A percentile compares a stretch with the other conserved stretches of the same genome.
Conservation (phyloP, 176 grass and related monocot genomes). For the Oryza meyeriana region DNA sequence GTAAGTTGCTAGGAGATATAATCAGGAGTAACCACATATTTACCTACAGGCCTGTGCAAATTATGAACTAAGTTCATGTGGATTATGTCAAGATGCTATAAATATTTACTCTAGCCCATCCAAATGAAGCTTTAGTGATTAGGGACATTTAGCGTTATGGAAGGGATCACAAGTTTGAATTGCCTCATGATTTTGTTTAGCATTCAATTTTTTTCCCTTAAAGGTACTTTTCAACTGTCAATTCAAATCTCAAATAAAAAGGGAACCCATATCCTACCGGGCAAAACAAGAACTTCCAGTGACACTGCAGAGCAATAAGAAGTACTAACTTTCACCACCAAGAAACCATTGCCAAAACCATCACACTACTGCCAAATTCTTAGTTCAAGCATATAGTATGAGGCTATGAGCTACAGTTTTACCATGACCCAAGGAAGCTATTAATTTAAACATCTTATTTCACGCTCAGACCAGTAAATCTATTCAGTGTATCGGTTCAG, state of each 20-base stretch:
- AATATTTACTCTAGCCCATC: background rate
- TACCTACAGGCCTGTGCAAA: background rate
- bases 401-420: constrained; percentile 6
- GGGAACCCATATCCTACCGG: background rate
- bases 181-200: background rate
- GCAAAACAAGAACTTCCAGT: background rate
- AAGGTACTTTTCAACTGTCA: background rate
- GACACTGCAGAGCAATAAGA: background rate
- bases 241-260: constrained; percentile 14
- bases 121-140: background rate
- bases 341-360: constrained; percentile 12
- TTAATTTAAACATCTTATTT: background rate
- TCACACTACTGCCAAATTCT: background rate
- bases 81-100: background rate
- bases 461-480: background rate
- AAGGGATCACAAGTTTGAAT: constrained; percentile 17
- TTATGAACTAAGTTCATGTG: background rate
- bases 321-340: background rate
- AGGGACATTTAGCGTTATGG: background rate
- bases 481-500: background rate
- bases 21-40: background rate
- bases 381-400: constrained; percentile 24
- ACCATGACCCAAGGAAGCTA: background rate
- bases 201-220: background rate
- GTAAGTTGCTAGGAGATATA: background rate